Evolutionary conservation across 2,329 filamentous ascomycete genomes (phyloP).

Genomic region (Sclerotinia spermophila): DNA sequence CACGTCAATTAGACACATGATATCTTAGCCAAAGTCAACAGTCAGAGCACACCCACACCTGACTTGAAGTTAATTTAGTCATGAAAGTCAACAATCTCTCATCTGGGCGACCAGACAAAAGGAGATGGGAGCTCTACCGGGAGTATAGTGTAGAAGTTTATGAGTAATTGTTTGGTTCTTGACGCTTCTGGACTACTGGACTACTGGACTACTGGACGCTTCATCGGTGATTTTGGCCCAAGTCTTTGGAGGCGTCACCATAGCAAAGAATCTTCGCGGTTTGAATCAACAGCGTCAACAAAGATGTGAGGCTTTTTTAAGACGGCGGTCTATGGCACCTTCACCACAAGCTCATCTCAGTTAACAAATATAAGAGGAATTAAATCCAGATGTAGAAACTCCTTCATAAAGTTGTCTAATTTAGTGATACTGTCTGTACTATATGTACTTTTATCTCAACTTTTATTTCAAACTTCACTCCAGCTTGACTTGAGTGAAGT

Average conservation of each 20-base stretch:
- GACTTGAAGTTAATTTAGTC: not conserved
- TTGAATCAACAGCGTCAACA: too few species aligned
- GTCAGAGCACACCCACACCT: not conserved
- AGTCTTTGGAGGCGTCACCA: too few species aligned
- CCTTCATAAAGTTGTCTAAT: not conserved
- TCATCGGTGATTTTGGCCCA: too few species aligned
- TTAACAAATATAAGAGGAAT: not conserved
- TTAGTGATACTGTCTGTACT: too few species aligned
- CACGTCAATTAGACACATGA: not conserved
- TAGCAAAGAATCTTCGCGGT: too few species aligned
- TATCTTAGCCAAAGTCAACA: not conserved
- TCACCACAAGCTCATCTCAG: too few species aligned
- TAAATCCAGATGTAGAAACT: too few species aligned
- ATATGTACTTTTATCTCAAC: too few species aligned
- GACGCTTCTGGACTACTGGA: not conserved
- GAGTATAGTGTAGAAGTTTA: not conserved
- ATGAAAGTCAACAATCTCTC: not conserved
- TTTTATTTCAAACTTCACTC: conserved; percentile 1
- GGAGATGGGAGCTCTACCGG: not conserved
- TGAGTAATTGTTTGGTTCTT: not conserved
- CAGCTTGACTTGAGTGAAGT: not conserved
- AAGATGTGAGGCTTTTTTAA: too few species aligned
- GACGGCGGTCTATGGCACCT: too few species aligned
- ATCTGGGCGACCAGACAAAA: not conserved
- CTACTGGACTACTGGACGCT: too few species aligned